Conservation (phyloP, 2,329 filamentous ascomycete species). For the Trichoderma semiorbis region DNA sequence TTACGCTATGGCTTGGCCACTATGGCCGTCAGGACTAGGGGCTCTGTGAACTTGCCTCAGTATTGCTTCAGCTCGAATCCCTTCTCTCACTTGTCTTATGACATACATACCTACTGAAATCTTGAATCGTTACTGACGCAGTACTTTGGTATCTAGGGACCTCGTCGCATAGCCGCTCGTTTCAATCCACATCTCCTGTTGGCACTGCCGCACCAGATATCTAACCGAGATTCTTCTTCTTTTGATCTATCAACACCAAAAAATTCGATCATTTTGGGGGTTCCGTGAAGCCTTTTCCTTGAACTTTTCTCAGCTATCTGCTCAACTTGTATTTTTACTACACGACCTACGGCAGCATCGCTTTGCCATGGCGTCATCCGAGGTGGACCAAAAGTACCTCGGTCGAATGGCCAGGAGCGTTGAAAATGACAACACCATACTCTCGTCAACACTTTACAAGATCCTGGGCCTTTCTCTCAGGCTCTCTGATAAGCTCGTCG, state of each 20-base stretch:
- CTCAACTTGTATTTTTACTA: not conserved
- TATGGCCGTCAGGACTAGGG: not conserved
- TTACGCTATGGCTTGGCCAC: not conserved
- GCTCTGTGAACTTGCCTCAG: not conserved
- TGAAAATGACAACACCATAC: constrained; percentile 70
- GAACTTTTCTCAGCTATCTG: not conserved
- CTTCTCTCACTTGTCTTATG: not conserved
- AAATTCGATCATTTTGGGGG: not conserved
- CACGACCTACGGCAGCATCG: not conserved
- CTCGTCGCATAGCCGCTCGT: not conserved
- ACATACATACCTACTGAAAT: not conserved
- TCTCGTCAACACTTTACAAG: constrained; percentile 83
- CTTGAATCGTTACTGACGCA: not conserved
- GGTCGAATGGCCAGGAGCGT: constrained; percentile 82
- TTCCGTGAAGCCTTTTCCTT: not conserved
- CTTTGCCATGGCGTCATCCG: constrained; percentile 81
- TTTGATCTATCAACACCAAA: not conserved
- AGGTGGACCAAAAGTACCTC: constrained; percentile 96
- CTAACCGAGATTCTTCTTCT: not conserved
- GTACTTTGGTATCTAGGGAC: not conserved
- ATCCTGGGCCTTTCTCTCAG: constrained; percentile 87
- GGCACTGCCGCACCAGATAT: not conserved
- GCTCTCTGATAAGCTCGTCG: constrained; percentile 77
- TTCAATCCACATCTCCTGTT: not conserved
- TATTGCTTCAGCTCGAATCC: not conserved